phyloP scores from a whole-genome alignment of 371 early-diverging fungal genomes.

The Actinomortierella wolfii region DNA sequence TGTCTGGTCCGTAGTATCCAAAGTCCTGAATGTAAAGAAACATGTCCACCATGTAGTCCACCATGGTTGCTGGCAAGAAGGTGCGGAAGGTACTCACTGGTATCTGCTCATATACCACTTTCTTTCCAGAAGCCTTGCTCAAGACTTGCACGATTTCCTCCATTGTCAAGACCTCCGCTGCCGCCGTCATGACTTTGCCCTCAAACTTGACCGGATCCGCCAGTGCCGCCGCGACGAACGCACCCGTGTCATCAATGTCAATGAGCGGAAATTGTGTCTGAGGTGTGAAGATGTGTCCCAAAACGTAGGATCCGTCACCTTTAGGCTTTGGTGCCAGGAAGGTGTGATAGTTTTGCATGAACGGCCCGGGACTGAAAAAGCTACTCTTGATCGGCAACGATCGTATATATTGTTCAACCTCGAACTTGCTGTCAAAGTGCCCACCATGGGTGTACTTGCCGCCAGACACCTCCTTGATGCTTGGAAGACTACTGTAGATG shows the following conservation, averaged over 20 bases:
- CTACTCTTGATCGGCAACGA: conserved; percentile 17
- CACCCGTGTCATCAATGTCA: conserved; percentile 9
- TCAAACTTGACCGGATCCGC: conserved; percentile 20
- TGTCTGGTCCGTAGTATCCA: conserved; percentile 10
- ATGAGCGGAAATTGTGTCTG: conserved; percentile 5
- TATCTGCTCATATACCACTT: conserved; percentile 12
- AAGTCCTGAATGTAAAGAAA: conserved; percentile 5
- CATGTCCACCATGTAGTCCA: background rate
- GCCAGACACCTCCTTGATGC: conserved; percentile 5
- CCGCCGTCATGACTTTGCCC: conserved; percentile 16
- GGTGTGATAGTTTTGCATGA: conserved; percentile 10
- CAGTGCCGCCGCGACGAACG: conserved; percentile 16
- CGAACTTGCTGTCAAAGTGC: conserved; percentile 14
- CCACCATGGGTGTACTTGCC: background rate
- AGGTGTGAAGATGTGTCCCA: conserved; percentile 11
- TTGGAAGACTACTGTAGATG: conserved; percentile 13
- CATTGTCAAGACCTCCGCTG: conserved; percentile 1
- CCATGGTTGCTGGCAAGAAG: conserved; percentile 2
- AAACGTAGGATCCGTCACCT: conserved; percentile 13
- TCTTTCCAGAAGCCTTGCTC: conserved; percentile 12
- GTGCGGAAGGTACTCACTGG: conserved; percentile 3
- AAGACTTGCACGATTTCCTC: conserved; percentile 8
- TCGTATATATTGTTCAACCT: conserved; percentile 15
- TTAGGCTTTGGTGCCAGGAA: conserved; percentile 9
- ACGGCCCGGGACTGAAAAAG: conserved; percentile 13